Evolutionary conservation across 495 filamentous ascomycete genomes (phyloP).

Genomic region (Penicillium silybi): DNA sequence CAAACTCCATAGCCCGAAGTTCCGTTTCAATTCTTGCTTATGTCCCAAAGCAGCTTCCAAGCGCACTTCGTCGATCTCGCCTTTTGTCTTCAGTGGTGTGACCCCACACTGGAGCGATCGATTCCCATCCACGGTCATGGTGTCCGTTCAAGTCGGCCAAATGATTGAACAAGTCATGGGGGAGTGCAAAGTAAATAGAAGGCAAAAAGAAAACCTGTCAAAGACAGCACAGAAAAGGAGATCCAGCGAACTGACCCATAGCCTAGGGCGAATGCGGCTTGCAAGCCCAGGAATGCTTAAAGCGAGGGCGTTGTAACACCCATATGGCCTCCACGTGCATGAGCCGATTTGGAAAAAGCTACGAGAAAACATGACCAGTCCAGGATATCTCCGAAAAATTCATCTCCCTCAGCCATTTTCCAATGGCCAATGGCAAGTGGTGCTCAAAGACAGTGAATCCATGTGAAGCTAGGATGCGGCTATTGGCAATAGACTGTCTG

Average conservation of each 20-base stretch:
- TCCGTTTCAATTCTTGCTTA: slow-evolving; percentile 38
- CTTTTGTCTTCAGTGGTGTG: slow-evolving; percentile 9
- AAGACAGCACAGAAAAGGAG: not conserved
- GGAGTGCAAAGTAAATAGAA: not conserved
- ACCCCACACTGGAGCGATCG: slow-evolving; percentile 5
- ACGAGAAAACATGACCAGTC: slow-evolving; percentile 8
- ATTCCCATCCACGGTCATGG: slow-evolving; percentile 9
- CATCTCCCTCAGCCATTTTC: not conserved
- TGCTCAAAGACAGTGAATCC: not conserved
- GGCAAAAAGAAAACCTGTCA: not conserved
- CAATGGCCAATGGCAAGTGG: not conserved
- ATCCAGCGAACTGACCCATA: slow-evolving; percentile 9
- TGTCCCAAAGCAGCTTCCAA: slow-evolving; percentile 44
- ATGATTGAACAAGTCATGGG: not conserved
- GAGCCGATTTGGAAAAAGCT: slow-evolving; percentile 1
- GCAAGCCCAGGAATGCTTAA: slow-evolving; percentile 18
- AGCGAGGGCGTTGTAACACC: slow-evolving; percentile 18
- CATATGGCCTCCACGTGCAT: slow-evolving; percentile 31
- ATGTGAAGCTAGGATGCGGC: not conserved
- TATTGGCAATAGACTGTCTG: slow-evolving; percentile 13
- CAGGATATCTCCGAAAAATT: not conserved
- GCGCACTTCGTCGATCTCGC: slow-evolving; percentile 35
- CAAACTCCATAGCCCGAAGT: slow-evolving; percentile 41
- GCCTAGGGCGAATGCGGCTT: slow-evolving; percentile 4
- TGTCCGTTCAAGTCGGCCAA: not conserved